Conservation (phyloP, 208 protist genomes). For the Crithidia bombi region DNA sequence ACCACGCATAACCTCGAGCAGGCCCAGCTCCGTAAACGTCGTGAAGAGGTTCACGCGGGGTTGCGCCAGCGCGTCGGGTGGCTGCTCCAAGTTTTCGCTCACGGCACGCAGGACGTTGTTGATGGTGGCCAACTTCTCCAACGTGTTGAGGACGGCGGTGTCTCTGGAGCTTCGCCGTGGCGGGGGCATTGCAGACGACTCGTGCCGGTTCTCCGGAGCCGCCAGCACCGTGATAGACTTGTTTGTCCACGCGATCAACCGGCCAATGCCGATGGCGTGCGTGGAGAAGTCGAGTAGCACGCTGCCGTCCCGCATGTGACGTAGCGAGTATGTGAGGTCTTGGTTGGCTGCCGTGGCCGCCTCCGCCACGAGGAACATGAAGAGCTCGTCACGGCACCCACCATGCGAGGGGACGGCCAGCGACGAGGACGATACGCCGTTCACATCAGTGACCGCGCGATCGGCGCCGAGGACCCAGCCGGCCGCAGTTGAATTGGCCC, state of each 20-base stretch:
- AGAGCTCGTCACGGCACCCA: conserved; percentile 26
- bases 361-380: conserved; percentile 52
- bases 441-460: background rate
- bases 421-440: conserved; percentile 6
- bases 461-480: too few relatives aligned
- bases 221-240: conserved; percentile 60
- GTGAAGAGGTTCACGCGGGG: conserved; percentile 53
- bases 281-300: conserved; percentile 75
- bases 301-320: conserved; percentile 62
- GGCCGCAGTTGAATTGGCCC: conserved; percentile 27
- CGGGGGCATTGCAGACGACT: conserved; percentile 47
- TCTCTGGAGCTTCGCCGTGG: conserved; percentile 57
- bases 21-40: conserved; percentile 65
- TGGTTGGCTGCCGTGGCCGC: conserved; percentile 63
- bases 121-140: conserved; percentile 60
- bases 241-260: conserved; percentile 66
- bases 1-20: conserved; percentile 41
- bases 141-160: conserved; percentile 43
- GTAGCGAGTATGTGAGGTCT: conserved; percentile 71
- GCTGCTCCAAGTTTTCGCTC: conserved; percentile 15
- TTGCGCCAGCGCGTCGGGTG: conserved; percentile 22
- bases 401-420: background rate
- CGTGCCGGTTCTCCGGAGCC: conserved; percentile 46
- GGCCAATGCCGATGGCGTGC: conserved; percentile 49
- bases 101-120: conserved; percentile 58